phyloP scores from a whole-genome alignment of 495 filamentous ascomycete genomes.

The Immersiella caudata region DNA sequence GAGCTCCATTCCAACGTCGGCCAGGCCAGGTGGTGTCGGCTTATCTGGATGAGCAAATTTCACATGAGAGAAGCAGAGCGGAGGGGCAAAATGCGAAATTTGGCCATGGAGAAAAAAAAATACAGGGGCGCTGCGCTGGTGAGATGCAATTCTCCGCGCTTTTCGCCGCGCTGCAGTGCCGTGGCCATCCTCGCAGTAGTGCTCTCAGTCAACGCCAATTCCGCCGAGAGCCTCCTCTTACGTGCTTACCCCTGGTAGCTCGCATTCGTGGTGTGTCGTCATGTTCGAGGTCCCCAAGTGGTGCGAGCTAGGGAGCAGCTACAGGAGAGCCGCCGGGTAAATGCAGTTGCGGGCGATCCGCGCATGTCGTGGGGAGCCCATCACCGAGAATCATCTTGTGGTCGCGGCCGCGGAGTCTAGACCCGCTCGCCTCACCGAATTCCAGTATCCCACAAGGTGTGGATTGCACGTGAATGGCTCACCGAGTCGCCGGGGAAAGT shows the following conservation, averaged over 20 bases:
- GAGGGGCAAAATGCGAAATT: neutral
- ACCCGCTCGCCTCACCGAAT: neutral
- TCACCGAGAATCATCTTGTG: neutral
- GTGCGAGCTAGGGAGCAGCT: constrained; percentile 24
- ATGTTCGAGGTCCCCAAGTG: neutral
- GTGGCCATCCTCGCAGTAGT: neutral
- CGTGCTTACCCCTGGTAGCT: neutral
- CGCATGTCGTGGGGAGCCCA: constrained; percentile 1
- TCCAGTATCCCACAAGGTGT: neutral
- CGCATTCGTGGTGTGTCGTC: neutral
- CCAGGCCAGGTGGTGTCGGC: neutral
- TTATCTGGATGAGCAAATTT: neutral
- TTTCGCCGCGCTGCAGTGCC: neutral
- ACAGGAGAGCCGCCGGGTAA: constrained; percentile 37
- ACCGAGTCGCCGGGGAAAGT: neutral
- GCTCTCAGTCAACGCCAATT: neutral
- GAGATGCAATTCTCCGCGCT: neutral
- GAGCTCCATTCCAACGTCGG: neutral
- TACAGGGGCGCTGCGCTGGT: neutral
- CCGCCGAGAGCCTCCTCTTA: neutral
- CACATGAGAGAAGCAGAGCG: neutral
- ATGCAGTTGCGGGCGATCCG: constrained; percentile 27
- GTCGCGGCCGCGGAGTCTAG: neutral
- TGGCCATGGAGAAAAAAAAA: neutral
- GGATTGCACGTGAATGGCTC: neutral